Evolutionary conservation across 257 asterid genomes (phyloP), one percentile per base, ranked within the genome.

Genomic region (Solanum medicagineum): DNA sequence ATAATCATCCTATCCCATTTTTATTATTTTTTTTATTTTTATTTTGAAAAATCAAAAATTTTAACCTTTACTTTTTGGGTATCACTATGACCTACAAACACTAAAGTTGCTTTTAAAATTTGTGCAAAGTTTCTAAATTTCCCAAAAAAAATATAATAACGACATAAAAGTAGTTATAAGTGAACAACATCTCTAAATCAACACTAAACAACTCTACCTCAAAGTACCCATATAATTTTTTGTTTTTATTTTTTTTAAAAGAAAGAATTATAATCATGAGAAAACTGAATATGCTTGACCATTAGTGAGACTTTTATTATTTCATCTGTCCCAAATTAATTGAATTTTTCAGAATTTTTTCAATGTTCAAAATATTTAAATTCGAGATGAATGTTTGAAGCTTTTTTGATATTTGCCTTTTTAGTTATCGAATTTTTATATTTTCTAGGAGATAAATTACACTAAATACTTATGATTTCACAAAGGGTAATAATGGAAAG

Each of bases 131-230:
- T 73, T 73, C 12, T 45, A 8, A 22, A 45, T 73, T 73, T n/a
- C 40, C 40, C 12, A 73, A 45, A 70, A 45, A 49, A 5, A n/a
- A 45, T 7, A 32, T 73, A 73, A 32, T 32, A 32, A 32, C 2
- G 36, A 32, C 36, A 32, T 32, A 32, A 32, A 11, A 84, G 87
- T 85, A 77, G 87, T 54, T 85, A 75, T 20, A 74, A 73, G 90
- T 87, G 87, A 84, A 84, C 88, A 83, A 65, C 29, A 26, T 26
- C 29, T 26, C 29, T 26, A 26, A 26, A 26, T 26, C 29, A 26
- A 26, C 29, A 26, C 29, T 29, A 29, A 29, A 29, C 71, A 65
- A 24, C 40, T 65, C 19, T 15, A 26, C 29, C 29, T 29, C 29
- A 65, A 22, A 62, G 36, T 10, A 62, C 36, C 16, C 68, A n/a